phyloP scores from a whole-genome alignment of 495 filamentous ascomycete genomes.

The Penicillium atrosanguineum region DNA sequence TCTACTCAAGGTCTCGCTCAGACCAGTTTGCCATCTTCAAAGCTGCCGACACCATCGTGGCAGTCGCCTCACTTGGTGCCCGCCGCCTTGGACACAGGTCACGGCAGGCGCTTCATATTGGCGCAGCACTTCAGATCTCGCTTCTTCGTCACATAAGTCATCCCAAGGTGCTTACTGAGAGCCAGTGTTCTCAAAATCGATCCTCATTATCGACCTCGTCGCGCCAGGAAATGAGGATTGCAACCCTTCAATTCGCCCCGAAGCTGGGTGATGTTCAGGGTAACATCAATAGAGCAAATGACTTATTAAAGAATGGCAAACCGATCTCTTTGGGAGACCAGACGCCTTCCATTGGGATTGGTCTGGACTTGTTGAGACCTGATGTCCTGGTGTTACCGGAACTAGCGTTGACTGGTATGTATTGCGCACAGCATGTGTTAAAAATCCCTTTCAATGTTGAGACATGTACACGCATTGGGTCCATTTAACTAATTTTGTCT shows the following conservation, averaged over 20 bases:
- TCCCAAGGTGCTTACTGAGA: neutral
- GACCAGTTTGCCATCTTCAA: neutral
- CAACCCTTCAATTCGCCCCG: constrained; percentile 76
- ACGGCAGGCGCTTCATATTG: constrained; percentile 1
- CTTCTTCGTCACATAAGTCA: neutral
- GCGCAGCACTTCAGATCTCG: neutral
- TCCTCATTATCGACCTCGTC: constrained; percentile 15
- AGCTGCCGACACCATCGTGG: constrained; percentile 11
- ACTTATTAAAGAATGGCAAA: constrained; percentile 54
- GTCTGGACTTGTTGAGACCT: constrained; percentile 28
- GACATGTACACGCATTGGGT: too few species aligned
- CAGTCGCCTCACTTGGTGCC: neutral
- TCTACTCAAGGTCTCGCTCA: neutral
- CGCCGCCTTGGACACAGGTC: constrained; percentile 8
- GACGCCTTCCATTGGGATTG: constrained; percentile 8
- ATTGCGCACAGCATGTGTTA: neutral
- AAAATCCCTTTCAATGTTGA: neutral
- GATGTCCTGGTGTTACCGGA: constrained; percentile 80
- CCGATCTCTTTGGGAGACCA: constrained; percentile 5
- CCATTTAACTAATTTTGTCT: neutral
- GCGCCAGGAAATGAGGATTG: constrained; percentile 65
- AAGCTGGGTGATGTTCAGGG: constrained; percentile 70
- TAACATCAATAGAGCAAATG: constrained; percentile 73
- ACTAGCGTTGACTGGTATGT: constrained; percentile 80
- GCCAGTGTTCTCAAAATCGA: neutral